Evolutionary conservation across 305 asterid genomes (phyloP).

Genomic region (Petunia hybrid): DNA sequence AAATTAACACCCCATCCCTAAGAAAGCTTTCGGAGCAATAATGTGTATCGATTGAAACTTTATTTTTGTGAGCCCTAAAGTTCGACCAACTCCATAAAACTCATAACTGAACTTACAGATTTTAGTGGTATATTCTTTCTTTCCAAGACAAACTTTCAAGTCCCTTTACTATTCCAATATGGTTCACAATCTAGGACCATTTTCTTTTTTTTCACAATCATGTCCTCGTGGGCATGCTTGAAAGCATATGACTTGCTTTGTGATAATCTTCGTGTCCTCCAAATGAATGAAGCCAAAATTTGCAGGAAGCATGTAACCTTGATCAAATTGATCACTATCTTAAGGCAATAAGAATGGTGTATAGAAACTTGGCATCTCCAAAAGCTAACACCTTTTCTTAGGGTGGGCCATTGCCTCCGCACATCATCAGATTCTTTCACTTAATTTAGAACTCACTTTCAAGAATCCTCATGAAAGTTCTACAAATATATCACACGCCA

Average conservation of each 20-base stretch:
- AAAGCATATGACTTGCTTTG: slow-evolving; percentile 23
- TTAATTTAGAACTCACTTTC: not conserved
- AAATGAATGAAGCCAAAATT: not conserved
- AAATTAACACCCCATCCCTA: not conserved
- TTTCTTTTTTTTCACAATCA: not conserved
- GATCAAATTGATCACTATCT: not conserved
- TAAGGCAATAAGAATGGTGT: slow-evolving; percentile 23
- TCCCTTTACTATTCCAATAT: not conserved
- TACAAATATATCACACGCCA: not conserved
- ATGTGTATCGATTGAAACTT: not conserved
- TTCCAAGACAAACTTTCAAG: not conserved
- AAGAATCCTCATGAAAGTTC: not conserved
- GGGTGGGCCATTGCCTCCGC: not conserved
- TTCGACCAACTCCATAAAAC: not conserved
- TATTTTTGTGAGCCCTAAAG: not conserved
- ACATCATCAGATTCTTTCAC: not conserved
- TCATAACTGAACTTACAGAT: not conserved
- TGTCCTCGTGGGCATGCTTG: not conserved
- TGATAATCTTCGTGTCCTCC: not conserved
- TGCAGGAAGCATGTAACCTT: not conserved
- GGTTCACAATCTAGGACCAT: slow-evolving; percentile 7
- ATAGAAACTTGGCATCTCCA: slow-evolving; percentile 11
- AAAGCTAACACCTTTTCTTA: slow-evolving; percentile 5
- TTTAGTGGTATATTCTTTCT: not conserved
- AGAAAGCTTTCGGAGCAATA: not conserved